These are phyloP conservation scores for Nitzschia palea DNA, from an alignment of 108 stramenopile species.

Conservation along the genomic window DNA sequence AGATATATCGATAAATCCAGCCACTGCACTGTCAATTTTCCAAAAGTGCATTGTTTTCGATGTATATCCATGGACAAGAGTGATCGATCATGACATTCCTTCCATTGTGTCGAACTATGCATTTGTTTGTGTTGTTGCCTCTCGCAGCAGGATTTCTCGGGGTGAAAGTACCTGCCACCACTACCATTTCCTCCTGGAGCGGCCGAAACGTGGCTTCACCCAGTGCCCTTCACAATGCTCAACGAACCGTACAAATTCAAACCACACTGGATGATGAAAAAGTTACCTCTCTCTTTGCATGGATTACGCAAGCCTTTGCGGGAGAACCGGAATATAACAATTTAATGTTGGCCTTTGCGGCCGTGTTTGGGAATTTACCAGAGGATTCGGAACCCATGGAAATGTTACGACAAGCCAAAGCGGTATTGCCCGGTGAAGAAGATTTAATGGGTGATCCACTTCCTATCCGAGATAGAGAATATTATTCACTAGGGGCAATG, in stretches of 20 bases:
- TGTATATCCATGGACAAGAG: too few species aligned
- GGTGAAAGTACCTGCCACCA: too few species aligned
- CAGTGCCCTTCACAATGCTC: too few species aligned
- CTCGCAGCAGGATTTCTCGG: too few species aligned
- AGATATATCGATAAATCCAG: too few species aligned
- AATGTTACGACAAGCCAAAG: slow-evolving; percentile 50
- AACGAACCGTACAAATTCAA: slow-evolving; percentile 10
- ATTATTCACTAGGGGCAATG: slow-evolving; percentile 73
- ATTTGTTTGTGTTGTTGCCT: too few species aligned
- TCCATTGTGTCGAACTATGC: too few species aligned
- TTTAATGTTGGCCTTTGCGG: slow-evolving; percentile 68
- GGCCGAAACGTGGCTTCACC: too few species aligned
- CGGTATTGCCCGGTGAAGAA: slow-evolving; percentile 50
- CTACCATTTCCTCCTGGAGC: too few species aligned
- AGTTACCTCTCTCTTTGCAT: slow-evolving; percentile 59
- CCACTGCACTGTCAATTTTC: too few species aligned
- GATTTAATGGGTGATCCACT: slow-evolving; percentile 45
- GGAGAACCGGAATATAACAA: slow-evolving; percentile 57
- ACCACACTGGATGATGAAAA: slow-evolving; percentile 47
- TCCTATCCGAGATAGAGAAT: slow-evolving; percentile 52
- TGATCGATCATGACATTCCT: too few species aligned
- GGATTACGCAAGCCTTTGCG: slow-evolving; percentile 64
- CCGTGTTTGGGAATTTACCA: slow-evolving; percentile 68
- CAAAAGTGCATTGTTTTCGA: too few species aligned
- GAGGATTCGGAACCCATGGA: slow-evolving; percentile 41